Base-by-base conservation (phyloP, 2,329 filamentous ascomycete genomes). In the Fusarium sp. region DNA sequence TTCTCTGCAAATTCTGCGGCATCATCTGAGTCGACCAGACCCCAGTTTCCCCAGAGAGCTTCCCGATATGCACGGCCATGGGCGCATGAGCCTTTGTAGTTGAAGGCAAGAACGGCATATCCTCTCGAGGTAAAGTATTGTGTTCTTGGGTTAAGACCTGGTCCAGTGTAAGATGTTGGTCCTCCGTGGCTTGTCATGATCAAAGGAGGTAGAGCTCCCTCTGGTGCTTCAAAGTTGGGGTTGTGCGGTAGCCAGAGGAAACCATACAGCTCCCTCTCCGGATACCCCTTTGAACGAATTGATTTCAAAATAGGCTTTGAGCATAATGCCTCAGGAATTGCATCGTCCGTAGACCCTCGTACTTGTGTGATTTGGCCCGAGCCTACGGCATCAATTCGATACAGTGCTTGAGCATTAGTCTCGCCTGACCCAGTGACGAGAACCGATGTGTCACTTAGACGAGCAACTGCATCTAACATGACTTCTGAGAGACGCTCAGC, bases 101-200 rank as follows among this genome's bases (percentile, higher is more conserved):
- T 88, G 33, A 88, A 76, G 5, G 79, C 77, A 15, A 84, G 79
- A 48, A 82, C 82, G 2, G 85, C 85, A 56, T 84, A 88, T 6
- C 86, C 86, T 15, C 86, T 78, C 6, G 85, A 84, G 0, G 85
- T 87, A 68, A 83, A 86, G 70, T 85, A 87, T 69, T 88, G 86
- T 5, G 78, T 79, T 21, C 77, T 74, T 9, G 86, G 74, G 15
- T 78, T 75, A 1, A 88, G 77, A 0, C 84, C 84, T 0, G 82
- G 80, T 1, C 80, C 77, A 1, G 76, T 77, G 53, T 82, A 80
- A 3, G 76, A 75, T 1, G 83, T 88, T n/a, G 81, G 86, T 0
- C 85, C 86, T 8, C 86, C 86, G 35, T 88, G 86, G 1, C 82
- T 79, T 5, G 76, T 77, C 46, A 88, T 77, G 24, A 88, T 82